Conservation (phyloP, 805 yeast genomes). For the Candida dajiaensis region DNA sequence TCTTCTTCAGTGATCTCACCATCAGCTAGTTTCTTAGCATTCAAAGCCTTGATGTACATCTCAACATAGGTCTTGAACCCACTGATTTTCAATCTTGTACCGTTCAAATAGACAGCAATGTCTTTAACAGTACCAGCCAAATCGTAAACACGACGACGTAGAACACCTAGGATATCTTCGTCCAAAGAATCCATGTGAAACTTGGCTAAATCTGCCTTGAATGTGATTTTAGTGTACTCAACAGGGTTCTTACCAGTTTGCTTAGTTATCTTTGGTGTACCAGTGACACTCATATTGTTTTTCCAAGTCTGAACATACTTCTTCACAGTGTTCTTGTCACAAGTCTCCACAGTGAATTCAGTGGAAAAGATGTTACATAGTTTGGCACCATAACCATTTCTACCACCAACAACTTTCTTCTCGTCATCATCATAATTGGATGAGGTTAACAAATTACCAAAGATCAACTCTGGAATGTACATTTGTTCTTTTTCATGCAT, state of each 20-base stretch:
- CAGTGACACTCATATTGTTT: constrained; percentile 73
- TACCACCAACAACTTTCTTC: constrained; percentile 95
- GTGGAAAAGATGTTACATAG: constrained; percentile 93
- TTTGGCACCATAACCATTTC: constrained; percentile 98
- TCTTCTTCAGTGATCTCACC: constrained; percentile 27
- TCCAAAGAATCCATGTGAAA: constrained; percentile 85
- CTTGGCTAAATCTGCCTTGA: constrained; percentile 79
- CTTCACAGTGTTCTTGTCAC: constrained; percentile 59
- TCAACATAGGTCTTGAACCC: constrained; percentile 86
- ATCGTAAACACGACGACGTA: constrained; percentile 92
- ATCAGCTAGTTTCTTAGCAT: constrained; percentile 29
- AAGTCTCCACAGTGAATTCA: constrained; percentile 81
- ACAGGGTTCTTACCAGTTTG: constrained; percentile 37
- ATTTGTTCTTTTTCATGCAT: constrained; percentile 88
- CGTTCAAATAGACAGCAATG: constrained; percentile 72
- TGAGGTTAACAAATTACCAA: constrained; percentile 91
- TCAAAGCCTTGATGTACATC: constrained; percentile 77
- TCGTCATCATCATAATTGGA: constrained; percentile 94
- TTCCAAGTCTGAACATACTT: constrained; percentile 81
- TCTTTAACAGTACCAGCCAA: constrained; percentile 90
- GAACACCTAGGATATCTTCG: constrained; percentile 73
- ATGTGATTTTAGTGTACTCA: constrained; percentile 83
- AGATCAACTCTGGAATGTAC: constrained; percentile 92
- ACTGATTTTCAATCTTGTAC: constrained; percentile 58
- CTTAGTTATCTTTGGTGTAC: constrained; percentile 64